Percentiles rank a stretch among this genome's conserved stretches.
phyloP scores from a whole-genome alignment of 1,139 yeast genomes.

The Saccharomyces hybrid region DNA sequence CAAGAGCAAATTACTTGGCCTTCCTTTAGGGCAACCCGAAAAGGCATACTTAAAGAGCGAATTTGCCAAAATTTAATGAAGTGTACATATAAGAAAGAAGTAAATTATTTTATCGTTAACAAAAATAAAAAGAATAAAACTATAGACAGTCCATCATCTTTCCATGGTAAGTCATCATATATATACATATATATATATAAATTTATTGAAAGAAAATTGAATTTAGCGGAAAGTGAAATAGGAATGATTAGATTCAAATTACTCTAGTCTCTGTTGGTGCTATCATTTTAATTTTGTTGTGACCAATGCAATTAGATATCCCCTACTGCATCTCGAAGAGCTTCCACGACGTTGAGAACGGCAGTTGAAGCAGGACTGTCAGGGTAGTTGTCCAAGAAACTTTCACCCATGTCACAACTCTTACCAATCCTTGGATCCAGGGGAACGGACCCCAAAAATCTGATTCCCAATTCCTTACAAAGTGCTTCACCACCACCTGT shows the following conservation, averaged over 20 bases:
- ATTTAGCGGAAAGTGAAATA: background rate
- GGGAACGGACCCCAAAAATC: conserved; percentile 87
- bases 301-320: conserved; percentile 14
- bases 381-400: conserved; percentile 74
- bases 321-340: conserved; percentile 33
- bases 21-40: conserved; percentile 27
- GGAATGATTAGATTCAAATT: background rate
- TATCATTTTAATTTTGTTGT: background rate
- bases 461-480: conserved; percentile 69
- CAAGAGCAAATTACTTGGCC: conserved; percentile 11
- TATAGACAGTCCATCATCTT: background rate
- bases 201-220: background rate
- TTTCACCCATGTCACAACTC: conserved; percentile 83
- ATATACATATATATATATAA: too few relatives aligned
- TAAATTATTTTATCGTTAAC: background rate
- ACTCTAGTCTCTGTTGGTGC: background rate
- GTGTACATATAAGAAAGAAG: background rate
- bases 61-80: conserved; percentile 1
- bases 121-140: background rate
- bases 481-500: conserved; percentile 92
- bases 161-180: background rate
- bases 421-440: conserved; percentile 93
- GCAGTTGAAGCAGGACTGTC: conserved; percentile 93
- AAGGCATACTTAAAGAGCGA: conserved; percentile 11
- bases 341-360: conserved; percentile 72